Conservation (phyloP, 352 stramenopile species). For the Globisporangium cylindrosporum region DNA sequence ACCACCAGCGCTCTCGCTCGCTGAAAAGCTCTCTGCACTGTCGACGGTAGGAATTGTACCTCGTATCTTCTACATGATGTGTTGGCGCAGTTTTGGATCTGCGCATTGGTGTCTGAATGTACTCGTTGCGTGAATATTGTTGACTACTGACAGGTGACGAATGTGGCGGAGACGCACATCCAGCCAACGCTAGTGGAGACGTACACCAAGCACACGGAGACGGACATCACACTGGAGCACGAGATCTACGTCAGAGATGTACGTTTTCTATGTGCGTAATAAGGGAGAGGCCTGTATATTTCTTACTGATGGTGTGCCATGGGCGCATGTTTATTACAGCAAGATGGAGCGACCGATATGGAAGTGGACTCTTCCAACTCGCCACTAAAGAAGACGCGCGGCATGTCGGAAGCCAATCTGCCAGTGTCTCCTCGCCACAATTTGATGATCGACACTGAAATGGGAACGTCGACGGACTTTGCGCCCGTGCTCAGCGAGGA, state of each 20-base stretch:
- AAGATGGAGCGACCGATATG: constrained; percentile 34
- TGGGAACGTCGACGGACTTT: constrained; percentile 23
- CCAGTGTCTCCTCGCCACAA: constrained; percentile 43
- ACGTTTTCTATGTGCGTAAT: background rate
- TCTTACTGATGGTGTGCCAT: background rate
- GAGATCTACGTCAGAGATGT: constrained; percentile 54
- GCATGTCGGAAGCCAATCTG: constrained; percentile 23
- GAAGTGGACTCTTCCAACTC: constrained; percentile 35
- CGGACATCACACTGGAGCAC: constrained; percentile 78
- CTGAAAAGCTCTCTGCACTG: constrained; percentile 70
- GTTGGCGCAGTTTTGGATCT: background rate
- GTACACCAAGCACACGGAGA: constrained; percentile 85
- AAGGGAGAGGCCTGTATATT: background rate
- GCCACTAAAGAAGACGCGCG: constrained; percentile 28
- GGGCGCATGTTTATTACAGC: background rate
- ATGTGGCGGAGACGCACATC: constrained; percentile 79
- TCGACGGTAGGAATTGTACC: constrained; percentile 47
- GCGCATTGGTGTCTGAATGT: background rate
- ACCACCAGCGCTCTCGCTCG: constrained; percentile 47
- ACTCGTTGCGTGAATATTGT: background rate
- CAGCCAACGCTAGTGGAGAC: constrained; percentile 77
- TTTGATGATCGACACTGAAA: constrained; percentile 51
- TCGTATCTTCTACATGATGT: background rate
- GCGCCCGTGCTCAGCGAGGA: constrained; percentile 38
- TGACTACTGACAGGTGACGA: constrained; percentile 33